phyloP scores from a whole-genome alignment of 2,329 filamentous ascomycete species.

The Acrocalymma vagum region DNA sequence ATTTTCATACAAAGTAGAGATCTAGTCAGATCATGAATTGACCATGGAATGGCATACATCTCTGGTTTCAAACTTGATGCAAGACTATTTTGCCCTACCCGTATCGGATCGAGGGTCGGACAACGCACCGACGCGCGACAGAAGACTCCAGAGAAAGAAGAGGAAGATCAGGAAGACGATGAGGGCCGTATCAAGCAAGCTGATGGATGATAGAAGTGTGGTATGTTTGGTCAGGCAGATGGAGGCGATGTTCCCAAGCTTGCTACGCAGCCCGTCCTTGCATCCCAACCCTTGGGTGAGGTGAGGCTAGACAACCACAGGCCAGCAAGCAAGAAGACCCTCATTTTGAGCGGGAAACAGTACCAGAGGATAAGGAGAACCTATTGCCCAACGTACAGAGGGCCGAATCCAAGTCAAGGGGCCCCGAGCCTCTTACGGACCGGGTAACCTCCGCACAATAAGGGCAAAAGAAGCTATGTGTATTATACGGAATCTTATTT shows the following conservation, averaged over 20 bases:
- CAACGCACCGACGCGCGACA: no score
- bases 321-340: slow-evolving; percentile 26
- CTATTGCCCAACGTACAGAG: slow-evolving; percentile 35
- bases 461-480: no score
- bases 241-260: slow-evolving; percentile 80
- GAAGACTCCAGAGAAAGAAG: slow-evolving; percentile 53
- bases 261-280: slow-evolving; percentile 58
- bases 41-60: no score
- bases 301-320: slow-evolving; percentile 33
- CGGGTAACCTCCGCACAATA: no score
- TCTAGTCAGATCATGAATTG: no score
- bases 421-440: slow-evolving; percentile 34
- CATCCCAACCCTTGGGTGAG: slow-evolving; percentile 45
- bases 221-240: slow-evolving; percentile 69
- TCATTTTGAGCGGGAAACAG: slow-evolving; percentile 29
- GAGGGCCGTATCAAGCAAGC: slow-evolving; percentile 70
- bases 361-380: slow-evolving; percentile 48
- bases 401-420: slow-evolving; percentile 36
- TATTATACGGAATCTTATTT: no score
- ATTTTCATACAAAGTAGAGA: no score
- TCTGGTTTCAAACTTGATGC: no score
- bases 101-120: no score
- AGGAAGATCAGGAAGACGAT: slow-evolving; percentile 67
- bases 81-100: no score
- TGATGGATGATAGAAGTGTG: slow-evolving; percentile 78